These are phyloP conservation scores for Schrenkiella parvula DNA, from an alignment of 345 rosid genomes.

Conservation along the genomic window DNA sequence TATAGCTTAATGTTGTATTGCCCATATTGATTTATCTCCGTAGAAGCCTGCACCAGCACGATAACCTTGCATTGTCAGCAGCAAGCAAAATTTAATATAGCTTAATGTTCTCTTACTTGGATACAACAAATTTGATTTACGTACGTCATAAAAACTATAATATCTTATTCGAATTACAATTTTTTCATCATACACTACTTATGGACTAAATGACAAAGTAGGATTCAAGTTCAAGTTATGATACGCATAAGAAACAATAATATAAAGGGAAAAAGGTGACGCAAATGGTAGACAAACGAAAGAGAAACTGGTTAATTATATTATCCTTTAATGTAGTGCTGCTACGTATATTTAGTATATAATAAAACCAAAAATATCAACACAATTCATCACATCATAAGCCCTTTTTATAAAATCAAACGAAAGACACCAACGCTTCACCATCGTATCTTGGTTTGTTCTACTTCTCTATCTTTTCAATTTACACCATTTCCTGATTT, in stretches of 20 bases:
- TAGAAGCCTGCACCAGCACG: neutral
- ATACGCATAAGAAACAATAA: neutral
- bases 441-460: neutral
- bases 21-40: neutral
- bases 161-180: neutral
- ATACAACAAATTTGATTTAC: no score
- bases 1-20: neutral
- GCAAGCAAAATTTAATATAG: no score
- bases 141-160: neutral
- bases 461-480: neutral
- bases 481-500: slow-evolving; percentile 7
- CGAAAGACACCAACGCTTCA: neutral
- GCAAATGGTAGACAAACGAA: neutral
- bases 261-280: neutral
- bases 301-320: neutral
- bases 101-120: no score
- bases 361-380: neutral
- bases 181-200: neutral
- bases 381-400: neutral
- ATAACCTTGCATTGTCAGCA: neutral
- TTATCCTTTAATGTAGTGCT: neutral
- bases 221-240: slow-evolving; percentile 3
- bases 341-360: neutral
- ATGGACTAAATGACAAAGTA: neutral
- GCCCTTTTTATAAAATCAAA: slow-evolving; percentile 18